Percentiles rank a stretch among this genome's conserved stretches.
phyloP scores from a whole-genome alignment of 306 rosid species.

The Ziziphus jujuba region DNA sequence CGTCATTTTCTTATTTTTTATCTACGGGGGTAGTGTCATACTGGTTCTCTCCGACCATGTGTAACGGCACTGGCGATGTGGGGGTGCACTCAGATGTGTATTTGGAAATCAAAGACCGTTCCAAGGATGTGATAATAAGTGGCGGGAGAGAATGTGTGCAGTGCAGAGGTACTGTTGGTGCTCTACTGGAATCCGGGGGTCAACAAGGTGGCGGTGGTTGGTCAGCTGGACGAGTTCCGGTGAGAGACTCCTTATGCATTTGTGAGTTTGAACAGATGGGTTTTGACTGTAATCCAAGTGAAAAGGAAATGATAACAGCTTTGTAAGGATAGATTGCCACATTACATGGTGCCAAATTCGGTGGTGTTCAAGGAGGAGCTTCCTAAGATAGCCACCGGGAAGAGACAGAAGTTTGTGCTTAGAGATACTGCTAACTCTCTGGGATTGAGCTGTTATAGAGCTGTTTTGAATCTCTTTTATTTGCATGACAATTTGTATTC shows the following conservation, averaged over 20 bases:
- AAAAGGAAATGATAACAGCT: slow-evolving; percentile 21
- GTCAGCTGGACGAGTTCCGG: slow-evolving; percentile 8
- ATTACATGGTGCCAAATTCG: slow-evolving; percentile 20
- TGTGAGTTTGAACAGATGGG: slow-evolving; percentile 23
- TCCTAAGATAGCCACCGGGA: slow-evolving; percentile 28
- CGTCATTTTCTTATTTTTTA: too few relatives aligned
- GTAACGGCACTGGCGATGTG: slow-evolving; percentile 23
- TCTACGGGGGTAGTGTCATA: too few relatives aligned
- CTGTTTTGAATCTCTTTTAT: too few relatives aligned
- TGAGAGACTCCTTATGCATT: slow-evolving; percentile 31
- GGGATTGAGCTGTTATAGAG: not conserved
- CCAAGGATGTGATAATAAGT: slow-evolving; percentile 22
- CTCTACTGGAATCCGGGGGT: slow-evolving; percentile 5
- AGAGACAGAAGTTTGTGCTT: slow-evolving; percentile 12
- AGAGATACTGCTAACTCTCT: slow-evolving; percentile 14
- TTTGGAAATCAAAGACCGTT: slow-evolving; percentile 20
- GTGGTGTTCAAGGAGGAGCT: slow-evolving; percentile 26
- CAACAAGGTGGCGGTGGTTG: slow-evolving; percentile 21
- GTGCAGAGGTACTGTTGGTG: slow-evolving; percentile 19
- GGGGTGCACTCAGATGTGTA: slow-evolving; percentile 25
- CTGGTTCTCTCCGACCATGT: slow-evolving; percentile 17
- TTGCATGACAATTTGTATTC: too few relatives aligned
- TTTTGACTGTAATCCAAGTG: not conserved
- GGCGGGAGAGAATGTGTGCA: slow-evolving; percentile 22
- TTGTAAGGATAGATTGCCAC: slow-evolving; percentile 16